Percentiles rank a stretch among this genome's conserved stretches.
Evolutionary conservation across 192 early-diverging fungal species (phyloP).

Genomic region (Funneliformis geosporum): DNA sequence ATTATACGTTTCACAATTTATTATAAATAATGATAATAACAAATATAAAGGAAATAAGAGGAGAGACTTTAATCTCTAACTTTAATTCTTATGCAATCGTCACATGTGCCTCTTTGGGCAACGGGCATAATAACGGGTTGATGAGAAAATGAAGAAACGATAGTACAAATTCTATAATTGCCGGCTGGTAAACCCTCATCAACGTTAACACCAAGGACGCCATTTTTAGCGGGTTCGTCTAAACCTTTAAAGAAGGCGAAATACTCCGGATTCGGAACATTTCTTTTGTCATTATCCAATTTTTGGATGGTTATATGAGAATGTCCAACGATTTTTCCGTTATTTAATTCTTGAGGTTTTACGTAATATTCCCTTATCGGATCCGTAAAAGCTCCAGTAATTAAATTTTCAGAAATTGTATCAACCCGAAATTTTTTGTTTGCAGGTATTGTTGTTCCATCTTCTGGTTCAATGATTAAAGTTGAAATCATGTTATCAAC

Average conservation of each 20-base stretch:
- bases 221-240: background rate
- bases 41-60: no score
- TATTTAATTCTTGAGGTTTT: background rate
- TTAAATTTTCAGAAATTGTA: background rate
- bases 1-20: no score
- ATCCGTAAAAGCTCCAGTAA: background rate
- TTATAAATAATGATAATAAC: no score
- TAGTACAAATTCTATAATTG: slow-evolving; percentile 27
- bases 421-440: background rate
- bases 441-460: background rate
- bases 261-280: background rate
- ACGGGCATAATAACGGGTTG: slow-evolving; percentile 31
- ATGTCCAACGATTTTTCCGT: background rate
- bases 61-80: background rate
- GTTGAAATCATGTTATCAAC: slow-evolving; percentile 6
- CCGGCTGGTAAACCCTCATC: background rate
- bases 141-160: slow-evolving; percentile 19
- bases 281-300: background rate
- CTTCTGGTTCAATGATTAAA: background rate
- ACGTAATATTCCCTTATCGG: background rate
- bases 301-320: slow-evolving; percentile 13
- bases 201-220: background rate
- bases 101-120: slow-evolving; percentile 30
- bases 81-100: slow-evolving; percentile 30
- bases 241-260: slow-evolving; percentile 23